Evolutionary conservation across 805 yeast species (phyloP), one percentile per base, ranked within the genome.

Genomic region (Candida nemodendra): DNA sequence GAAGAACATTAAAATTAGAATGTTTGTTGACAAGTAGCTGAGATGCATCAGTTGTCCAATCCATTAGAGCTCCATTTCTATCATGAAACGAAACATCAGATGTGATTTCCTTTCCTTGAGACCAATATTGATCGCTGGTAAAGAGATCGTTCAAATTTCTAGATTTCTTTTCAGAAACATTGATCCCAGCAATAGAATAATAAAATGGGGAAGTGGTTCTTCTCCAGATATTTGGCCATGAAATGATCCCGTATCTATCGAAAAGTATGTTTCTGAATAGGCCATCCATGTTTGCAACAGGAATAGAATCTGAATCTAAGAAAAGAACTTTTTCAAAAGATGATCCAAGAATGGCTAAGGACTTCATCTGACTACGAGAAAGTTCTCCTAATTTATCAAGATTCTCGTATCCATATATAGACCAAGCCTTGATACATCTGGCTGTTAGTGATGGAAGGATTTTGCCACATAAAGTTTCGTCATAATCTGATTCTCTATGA

Each of bases 181-280:
- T 24, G 27, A 44, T 37, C 9, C 56, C 51, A 1, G 50, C 41
- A 18, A 52, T 48, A 14, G 71, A 62, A 53, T 78, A 81, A 48
- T 71, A 78, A 30, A 63, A 60, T 6, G 86, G 85, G 3, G 79
- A 67, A 0, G 85, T 78, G 3, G 82, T 74, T 40, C 87, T 66
- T 51, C 72, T 68, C 85, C 87, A 81, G 42, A 76, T 75, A 56
- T 79, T 86, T 1, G 87, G 87, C 88, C 87, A 81, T 4, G 76
- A 65, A 18, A 81, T 66, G 51, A 81, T 57, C 1, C 87, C 86
- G 13, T 64, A 56, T 6, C 66, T 57, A n/a, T 44, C 36, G 53
- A 69, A 80, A 5, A 81, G 74, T 29, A 69, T 67, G n/a, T 49
- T 41, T 2, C 44, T 30, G 23, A 62, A 59, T 28, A 61, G 37